These are phyloP conservation scores for Verticillium longisporum DNA, from an alignment of 2,329 filamentous ascomycete species.

Conservation along the genomic window DNA sequence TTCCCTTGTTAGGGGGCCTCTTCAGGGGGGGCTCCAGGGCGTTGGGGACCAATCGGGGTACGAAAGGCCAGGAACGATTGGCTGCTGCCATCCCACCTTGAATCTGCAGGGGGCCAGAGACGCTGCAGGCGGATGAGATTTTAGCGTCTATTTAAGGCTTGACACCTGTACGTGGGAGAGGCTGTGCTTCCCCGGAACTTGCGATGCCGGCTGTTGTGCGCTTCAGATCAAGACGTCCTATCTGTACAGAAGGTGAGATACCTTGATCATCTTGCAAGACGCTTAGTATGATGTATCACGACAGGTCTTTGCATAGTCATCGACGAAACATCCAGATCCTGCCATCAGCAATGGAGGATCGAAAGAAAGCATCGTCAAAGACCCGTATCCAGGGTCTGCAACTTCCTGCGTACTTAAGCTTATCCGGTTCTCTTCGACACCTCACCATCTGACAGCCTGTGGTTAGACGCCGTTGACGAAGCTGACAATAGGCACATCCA, in stretches of 20 bases:
- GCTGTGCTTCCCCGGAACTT: background rate
- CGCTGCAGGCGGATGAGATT: background rate
- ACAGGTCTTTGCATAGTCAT: no score
- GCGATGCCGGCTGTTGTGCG: background rate
- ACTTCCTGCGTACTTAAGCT: background rate
- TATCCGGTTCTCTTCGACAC: background rate
- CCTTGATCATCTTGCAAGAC: no score
- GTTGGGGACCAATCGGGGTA: background rate
- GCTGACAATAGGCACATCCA: background rate
- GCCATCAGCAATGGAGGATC: no score
- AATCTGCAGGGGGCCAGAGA: background rate
- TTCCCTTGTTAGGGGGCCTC: no score
- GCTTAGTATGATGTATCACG: no score
- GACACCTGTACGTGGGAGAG: background rate
- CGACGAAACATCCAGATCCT: no score
- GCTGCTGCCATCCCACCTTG: background rate
- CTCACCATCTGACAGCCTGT: background rate
- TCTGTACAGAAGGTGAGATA: no score
- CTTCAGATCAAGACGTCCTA: background rate
- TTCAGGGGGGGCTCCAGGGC: no score
- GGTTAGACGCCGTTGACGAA: background rate
- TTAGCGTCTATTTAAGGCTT: background rate
- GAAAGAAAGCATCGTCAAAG: no score
- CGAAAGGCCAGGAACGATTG: background rate
- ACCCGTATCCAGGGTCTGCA: background rate